Percentiles rank a stretch among this genome's conserved stretches.
Conservation (phyloP, 2,329 filamentous ascomycete species). For the Trichoderma lentiforme region DNA sequence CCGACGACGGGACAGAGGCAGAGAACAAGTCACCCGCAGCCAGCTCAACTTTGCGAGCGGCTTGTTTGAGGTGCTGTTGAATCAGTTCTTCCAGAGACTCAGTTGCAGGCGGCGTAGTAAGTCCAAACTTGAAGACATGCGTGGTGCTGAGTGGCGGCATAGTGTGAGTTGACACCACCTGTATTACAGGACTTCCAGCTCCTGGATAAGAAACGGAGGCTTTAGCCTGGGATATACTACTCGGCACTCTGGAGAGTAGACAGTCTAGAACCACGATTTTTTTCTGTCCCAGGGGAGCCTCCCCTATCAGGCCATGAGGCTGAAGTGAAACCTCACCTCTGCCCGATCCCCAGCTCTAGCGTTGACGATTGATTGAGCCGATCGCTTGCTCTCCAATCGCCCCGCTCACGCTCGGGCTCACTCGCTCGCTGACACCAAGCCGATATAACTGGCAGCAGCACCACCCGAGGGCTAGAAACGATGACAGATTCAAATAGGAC, state of each 20-base stretch:
- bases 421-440: not conserved
- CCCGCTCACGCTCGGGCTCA: not conserved
- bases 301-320: slow-evolving; percentile 9
- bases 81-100: slow-evolving; percentile 28
- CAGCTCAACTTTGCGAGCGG: slow-evolving; percentile 25
- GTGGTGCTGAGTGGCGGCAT: slow-evolving; percentile 1
- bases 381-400: slow-evolving; percentile 4
- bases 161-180: not conserved
- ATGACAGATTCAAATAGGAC: not conserved
- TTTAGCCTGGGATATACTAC: not conserved
- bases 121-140: slow-evolving; percentile 15
- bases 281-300: not conserved
- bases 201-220: not conserved
- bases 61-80: slow-evolving; percentile 28
- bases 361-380: slow-evolving; percentile 1
- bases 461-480: not conserved
- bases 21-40: slow-evolving; percentile 12
- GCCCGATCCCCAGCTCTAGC: not conserved
- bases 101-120: slow-evolving; percentile 13
- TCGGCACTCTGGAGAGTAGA: not conserved
- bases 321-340: not conserved
- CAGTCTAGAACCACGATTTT: not conserved
- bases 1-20: not conserved
- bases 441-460: not conserved
- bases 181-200: not conserved